Percentiles rank a stretch among this genome's conserved stretches.
Conservation (phyloP, 805 yeast species). For the Teunomyces atbi region DNA sequence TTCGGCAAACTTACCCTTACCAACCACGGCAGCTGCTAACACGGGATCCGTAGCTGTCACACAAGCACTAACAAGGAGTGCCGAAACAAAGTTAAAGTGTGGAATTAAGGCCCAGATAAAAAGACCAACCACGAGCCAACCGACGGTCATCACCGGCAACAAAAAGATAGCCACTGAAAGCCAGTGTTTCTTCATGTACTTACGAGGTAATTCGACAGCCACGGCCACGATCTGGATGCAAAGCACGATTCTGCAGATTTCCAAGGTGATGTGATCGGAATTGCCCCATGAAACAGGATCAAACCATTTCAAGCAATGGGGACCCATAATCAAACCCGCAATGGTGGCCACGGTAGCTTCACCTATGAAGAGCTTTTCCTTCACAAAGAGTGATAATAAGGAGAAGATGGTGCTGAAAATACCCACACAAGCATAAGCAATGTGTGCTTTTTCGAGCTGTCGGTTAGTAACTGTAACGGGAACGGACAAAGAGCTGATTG, state of each 20-base stretch:
- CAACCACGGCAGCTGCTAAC: conserved; percentile 91
- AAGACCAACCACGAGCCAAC: conserved; percentile 82
- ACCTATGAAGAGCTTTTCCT: conserved; percentile 82
- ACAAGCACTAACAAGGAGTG: conserved; percentile 77
- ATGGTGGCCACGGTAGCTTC: conserved; percentile 89
- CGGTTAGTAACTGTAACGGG: conserved; percentile 11
- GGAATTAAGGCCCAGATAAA: conserved; percentile 80
- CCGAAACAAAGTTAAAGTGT: conserved; percentile 65
- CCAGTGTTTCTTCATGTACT: conserved; percentile 86
- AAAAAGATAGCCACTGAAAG: conserved; percentile 68
- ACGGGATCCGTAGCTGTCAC: conserved; percentile 96
- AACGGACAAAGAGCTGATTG: background rate
- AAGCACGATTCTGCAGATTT: conserved; percentile 76
- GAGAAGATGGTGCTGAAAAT: conserved; percentile 80
- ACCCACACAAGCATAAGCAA: conserved; percentile 86
- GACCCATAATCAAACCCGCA: conserved; percentile 85
- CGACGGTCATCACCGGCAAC: conserved; percentile 85
- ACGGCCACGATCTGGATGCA: conserved; percentile 91
- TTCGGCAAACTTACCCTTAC: conserved; percentile 87
- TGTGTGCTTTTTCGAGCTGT: conserved; percentile 63
- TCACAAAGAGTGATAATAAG: conserved; percentile 73
- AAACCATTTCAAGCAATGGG: conserved; percentile 82
- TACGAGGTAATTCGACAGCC: conserved; percentile 88
- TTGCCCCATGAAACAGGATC: conserved; percentile 84
- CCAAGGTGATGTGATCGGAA: conserved; percentile 76